These are phyloP conservation scores for Kwoniella botswanensis DNA, from an alignment of 768 basidiomycete genomes.

Conservation along the genomic window DNA sequence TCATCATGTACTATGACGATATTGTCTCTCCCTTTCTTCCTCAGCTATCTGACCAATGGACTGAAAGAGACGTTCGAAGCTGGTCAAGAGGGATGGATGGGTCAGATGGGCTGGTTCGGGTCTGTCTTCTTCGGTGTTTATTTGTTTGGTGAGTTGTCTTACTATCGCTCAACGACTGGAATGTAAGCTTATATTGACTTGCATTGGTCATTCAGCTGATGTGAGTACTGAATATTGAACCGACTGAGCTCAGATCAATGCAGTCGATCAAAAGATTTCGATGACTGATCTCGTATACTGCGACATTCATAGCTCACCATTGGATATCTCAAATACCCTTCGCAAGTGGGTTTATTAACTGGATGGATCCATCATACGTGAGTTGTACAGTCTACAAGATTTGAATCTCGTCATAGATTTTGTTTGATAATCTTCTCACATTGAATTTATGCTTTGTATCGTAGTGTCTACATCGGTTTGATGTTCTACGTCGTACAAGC, in stretches of 20 bases:
- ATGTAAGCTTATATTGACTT: background rate
- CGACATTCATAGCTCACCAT: constrained; percentile 60
- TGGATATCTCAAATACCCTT: constrained; percentile 63
- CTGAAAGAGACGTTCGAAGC: constrained; percentile 52
- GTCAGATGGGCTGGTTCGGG: constrained; percentile 51
- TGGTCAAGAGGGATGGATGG: constrained; percentile 39
- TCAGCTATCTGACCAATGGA: constrained; percentile 47
- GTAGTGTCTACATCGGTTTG: constrained; percentile 60
- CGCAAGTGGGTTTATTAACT: constrained; percentile 63
- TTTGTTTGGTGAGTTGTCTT: constrained; percentile 59
- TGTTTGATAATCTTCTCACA: too few species aligned
- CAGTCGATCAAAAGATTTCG: background rate
- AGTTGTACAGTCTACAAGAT: too few species aligned
- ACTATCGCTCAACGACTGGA: constrained; percentile 20
- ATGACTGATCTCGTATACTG: background rate
- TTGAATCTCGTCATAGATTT: too few species aligned
- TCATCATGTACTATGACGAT: constrained; percentile 61
- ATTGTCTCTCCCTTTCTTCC: constrained; percentile 60
- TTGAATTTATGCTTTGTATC: too few species aligned
- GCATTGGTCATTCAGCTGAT: background rate
- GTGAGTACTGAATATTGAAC: too few species aligned
- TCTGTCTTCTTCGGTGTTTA: constrained; percentile 62
- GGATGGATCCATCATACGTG: constrained; percentile 65
- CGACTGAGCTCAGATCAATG: too few species aligned
- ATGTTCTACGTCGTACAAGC: constrained; percentile 60